phyloP scores from a whole-genome alignment of 2,329 filamentous ascomycete genomes.

The Pseudocercospora ulei region DNA sequence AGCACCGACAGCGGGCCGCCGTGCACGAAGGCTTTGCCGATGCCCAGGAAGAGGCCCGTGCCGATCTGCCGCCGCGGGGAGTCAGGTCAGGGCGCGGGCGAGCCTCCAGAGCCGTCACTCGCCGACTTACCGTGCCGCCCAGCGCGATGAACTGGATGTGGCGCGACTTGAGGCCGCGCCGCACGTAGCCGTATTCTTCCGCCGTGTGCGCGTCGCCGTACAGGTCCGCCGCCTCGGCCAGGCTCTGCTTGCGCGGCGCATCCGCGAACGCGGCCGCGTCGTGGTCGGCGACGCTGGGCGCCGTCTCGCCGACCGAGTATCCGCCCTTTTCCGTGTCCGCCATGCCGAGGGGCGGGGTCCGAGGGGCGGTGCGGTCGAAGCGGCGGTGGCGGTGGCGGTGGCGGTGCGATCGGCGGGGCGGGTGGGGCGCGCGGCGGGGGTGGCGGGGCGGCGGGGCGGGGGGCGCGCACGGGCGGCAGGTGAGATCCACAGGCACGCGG shows the following conservation, averaged over 20 bases:
- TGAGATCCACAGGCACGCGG: too few relatives aligned
- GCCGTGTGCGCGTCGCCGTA: constrained; percentile 46
- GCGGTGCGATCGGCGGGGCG: too few relatives aligned
- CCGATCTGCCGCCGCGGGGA: constrained; percentile 46
- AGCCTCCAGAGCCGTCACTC: too few relatives aligned
- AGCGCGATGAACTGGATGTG: constrained; percentile 53
- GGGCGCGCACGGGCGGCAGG: too few relatives aligned
- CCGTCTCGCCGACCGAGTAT: constrained; percentile 8
- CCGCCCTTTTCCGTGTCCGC: constrained; percentile 14
- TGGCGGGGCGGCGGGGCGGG: too few relatives aligned
- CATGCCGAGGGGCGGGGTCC: constrained; percentile 6
- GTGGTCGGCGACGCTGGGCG: neutral
- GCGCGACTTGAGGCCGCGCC: constrained; percentile 45
- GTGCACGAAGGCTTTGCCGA: constrained; percentile 15
- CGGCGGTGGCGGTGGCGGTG: too few relatives aligned
- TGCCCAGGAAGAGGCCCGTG: constrained; percentile 22
- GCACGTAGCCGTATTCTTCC: constrained; percentile 46
- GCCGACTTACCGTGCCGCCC: constrained; percentile 32
- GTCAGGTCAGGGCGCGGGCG: too few relatives aligned
- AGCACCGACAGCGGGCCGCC: constrained; percentile 19
- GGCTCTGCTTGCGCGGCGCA: constrained; percentile 14
- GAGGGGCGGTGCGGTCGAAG: neutral
- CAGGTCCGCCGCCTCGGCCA: constrained; percentile 44
- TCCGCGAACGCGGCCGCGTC: constrained; percentile 5
- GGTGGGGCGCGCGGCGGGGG: too few relatives aligned